phyloP scores from a whole-genome alignment of 208 protist species.

The Phytomonas sp. region DNA sequence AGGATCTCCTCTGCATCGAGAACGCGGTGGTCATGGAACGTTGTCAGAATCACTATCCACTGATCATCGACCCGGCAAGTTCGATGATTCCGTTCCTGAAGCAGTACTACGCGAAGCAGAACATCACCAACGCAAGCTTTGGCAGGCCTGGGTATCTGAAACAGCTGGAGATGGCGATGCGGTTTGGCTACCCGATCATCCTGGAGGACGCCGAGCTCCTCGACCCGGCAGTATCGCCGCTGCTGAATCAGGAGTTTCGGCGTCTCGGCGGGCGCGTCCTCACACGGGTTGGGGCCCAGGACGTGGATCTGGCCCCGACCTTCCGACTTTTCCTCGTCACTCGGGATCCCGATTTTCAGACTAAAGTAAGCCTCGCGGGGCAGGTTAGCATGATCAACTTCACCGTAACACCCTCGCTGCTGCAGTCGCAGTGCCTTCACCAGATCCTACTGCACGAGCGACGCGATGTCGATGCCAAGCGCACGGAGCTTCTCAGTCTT shows the following conservation, averaged over 20 bases:
- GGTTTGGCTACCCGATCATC: conserved; percentile 98
- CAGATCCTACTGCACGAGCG: conserved; percentile 89
- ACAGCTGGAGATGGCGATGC: conserved; percentile 95
- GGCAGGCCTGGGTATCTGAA: conserved; percentile 96
- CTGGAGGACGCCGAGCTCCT: conserved; percentile 99
- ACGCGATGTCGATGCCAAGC: conserved; percentile 93
- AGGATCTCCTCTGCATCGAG: conserved; percentile 95
- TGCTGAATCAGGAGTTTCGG: conserved; percentile 96
- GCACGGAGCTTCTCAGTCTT: conserved; percentile 86
- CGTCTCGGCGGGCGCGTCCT: conserved; percentile 90
- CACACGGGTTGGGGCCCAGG: conserved; percentile 93
- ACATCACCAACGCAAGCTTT: conserved; percentile 65
- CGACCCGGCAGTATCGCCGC: conserved; percentile 97
- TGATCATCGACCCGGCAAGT: conserved; percentile 98
- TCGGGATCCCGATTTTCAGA: conserved; percentile 92
- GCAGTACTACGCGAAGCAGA: conserved; percentile 69
- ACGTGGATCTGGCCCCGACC: conserved; percentile 96
- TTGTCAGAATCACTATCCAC: conserved; percentile 91
- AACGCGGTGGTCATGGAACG: conserved; percentile 97
- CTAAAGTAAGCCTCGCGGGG: conserved; percentile 91
- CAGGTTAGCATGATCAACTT: conserved; percentile 98
- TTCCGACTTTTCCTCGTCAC: conserved; percentile 97
- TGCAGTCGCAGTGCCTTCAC: conserved; percentile 95
- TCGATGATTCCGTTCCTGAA: conserved; percentile 92
- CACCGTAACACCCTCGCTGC: conserved; percentile 94